Evolutionary conservation across 495 filamentous ascomycete species (phyloP).

Genomic region (Tuber microsphaerosporum): DNA sequence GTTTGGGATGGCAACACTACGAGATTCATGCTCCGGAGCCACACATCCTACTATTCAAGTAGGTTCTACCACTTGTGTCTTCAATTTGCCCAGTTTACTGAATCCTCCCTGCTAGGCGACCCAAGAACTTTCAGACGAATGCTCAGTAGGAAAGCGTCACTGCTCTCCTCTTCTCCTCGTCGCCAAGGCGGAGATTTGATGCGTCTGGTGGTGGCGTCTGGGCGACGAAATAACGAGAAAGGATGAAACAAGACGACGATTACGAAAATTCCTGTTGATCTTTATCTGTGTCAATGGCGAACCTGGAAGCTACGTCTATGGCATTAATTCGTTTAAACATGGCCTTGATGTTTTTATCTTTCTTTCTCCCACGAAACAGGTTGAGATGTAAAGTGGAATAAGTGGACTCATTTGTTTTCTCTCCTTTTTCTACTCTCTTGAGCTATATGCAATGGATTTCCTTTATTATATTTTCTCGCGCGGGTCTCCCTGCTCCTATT

Average conservation of each 20-base stretch:
- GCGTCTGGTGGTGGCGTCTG: constrained; percentile 14
- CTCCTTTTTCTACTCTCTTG: not conserved
- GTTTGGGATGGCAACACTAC: constrained; percentile 97
- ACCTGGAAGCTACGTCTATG: not conserved
- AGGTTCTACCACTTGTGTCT: constrained; percentile 41
- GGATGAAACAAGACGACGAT: constrained; percentile 15
- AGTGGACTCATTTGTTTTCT: constrained; percentile 13
- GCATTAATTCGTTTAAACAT: not conserved
- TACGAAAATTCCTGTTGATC: not conserved
- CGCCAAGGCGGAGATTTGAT: constrained; percentile 16
- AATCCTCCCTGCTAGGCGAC: constrained; percentile 26
- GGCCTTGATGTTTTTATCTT: not conserved
- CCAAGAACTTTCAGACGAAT: constrained; percentile 40
- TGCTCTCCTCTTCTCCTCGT: constrained; percentile 10
- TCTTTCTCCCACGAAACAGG: constrained; percentile 3
- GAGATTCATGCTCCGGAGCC: constrained; percentile 98
- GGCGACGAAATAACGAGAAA: constrained; percentile 22
- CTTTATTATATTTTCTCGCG: not conserved
- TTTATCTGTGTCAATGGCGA: not conserved
- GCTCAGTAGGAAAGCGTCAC: constrained; percentile 11
- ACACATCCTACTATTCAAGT: constrained; percentile 98
- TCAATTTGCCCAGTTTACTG: constrained; percentile 3
- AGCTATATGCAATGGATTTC: not conserved
- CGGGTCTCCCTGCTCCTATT: not conserved
- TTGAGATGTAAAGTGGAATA: constrained; percentile 12